Conservation (phyloP, 108 stramenopile species). For the Fistulifera solaris region DNA sequence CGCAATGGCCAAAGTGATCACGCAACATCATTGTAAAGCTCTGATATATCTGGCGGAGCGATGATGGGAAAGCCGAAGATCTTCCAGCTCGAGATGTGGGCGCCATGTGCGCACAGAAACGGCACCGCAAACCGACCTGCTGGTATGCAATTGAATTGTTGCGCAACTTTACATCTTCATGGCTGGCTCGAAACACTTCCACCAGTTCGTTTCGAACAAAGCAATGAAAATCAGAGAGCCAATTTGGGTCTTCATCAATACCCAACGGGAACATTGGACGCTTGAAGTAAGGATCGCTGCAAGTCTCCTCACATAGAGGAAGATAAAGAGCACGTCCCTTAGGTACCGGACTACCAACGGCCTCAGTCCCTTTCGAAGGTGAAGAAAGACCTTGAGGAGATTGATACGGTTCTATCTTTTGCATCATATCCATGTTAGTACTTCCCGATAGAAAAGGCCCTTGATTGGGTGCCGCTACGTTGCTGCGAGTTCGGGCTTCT, state of each 20-base stretch:
- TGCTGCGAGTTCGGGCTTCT: no score
- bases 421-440: no score
- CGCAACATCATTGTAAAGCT: constrained; percentile 41
- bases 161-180: constrained; percentile 22
- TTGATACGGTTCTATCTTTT: no score
- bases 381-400: no score
- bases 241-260: constrained; percentile 38
- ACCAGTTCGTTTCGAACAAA: constrained; percentile 32
- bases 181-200: constrained; percentile 33
- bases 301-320: no score
- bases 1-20: constrained; percentile 31
- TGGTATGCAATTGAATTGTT: constrained; percentile 22
- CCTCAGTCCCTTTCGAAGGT: no score
- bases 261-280: constrained; percentile 12
- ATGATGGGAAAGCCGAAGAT: constrained; percentile 35
- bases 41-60: constrained; percentile 34
- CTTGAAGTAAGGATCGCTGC: no score
- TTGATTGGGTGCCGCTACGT: no score
- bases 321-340: no score
- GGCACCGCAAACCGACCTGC: constrained; percentile 45
- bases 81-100: constrained; percentile 13
- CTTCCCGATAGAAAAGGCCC: no score
- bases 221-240: constrained; percentile 40
- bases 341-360: no score
- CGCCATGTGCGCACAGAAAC: constrained; percentile 30